Evolutionary conservation across 2,329 filamentous ascomycete genomes (phyloP).

Genomic region (Huntiella savannae): DNA sequence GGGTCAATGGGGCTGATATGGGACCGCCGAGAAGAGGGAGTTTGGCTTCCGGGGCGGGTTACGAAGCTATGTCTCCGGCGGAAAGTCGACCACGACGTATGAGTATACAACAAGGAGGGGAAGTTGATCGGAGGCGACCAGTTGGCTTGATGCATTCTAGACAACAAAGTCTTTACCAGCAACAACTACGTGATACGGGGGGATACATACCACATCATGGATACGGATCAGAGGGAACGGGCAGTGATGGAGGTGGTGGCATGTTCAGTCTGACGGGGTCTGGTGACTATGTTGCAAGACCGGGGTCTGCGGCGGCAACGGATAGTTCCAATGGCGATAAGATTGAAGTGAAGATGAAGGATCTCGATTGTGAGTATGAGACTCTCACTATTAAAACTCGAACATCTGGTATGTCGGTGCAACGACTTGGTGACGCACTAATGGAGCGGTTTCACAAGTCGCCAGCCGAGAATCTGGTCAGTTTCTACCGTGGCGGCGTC

Average conservation of each 20-base stretch:
- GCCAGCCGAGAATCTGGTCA: constrained; percentile 4
- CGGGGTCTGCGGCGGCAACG: constrained; percentile 8
- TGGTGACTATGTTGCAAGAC: constrained; percentile 1
- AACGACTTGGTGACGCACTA: constrained; percentile 2
- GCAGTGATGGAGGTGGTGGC: too few relatives aligned
- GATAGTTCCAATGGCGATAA: constrained; percentile 9
- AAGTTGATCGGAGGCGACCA: constrained; percentile 1
- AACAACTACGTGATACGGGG: background rate
- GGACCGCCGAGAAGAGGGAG: constrained; percentile 3
- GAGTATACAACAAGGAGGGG: constrained; percentile 1
- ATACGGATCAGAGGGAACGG: too few relatives aligned
- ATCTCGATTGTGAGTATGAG: constrained; percentile 4
- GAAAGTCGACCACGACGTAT: constrained; percentile 1
- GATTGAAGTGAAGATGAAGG: constrained; percentile 1
- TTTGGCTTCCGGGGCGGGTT: background rate
- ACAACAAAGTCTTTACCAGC: constrained; percentile 4
- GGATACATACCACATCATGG: too few relatives aligned
- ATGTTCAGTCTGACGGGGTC: too few relatives aligned
- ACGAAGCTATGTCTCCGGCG: background rate
- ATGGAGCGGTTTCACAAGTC: constrained; percentile 1
- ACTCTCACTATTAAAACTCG: constrained; percentile 5
- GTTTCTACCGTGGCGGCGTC: constrained; percentile 4
- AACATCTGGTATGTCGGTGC: background rate
- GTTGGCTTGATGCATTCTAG: constrained; percentile 2
- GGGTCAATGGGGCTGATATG: background rate